Percentiles rank a stretch among this genome's conserved stretches.
Evolutionary conservation across 345 rosid genomes (phyloP).

Genomic region (Physaria fendleri): DNA sequence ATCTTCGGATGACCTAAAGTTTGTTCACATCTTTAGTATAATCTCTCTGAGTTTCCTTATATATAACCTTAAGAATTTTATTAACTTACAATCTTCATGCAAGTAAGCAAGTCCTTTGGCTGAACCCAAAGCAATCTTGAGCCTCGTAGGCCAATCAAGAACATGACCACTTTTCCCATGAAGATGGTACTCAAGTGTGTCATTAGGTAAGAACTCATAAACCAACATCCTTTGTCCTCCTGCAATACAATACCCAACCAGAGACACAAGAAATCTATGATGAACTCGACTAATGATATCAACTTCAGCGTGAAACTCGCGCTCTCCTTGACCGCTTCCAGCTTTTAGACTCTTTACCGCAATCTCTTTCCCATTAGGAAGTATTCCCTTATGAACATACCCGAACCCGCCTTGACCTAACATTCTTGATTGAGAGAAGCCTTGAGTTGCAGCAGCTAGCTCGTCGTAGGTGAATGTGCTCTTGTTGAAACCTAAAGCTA

Average conservation of each 20-base stretch:
- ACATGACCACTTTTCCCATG: conserved; percentile 51
- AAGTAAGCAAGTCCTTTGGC: conserved; percentile 94
- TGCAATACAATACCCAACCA: conserved; percentile 68
- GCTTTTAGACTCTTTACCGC: conserved; percentile 79
- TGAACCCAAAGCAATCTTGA: conserved; percentile 78
- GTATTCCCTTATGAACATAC: conserved; percentile 64
- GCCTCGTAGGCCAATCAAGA: conserved; percentile 76
- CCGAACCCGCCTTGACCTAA: conserved; percentile 91
- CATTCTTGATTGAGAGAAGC: conserved; percentile 55
- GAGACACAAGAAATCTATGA: conserved; percentile 84
- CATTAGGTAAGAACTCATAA: conserved; percentile 68
- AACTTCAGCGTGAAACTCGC: conserved; percentile 81
- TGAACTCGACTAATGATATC: conserved; percentile 89
- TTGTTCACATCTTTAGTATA: background rate
- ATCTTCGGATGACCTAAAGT: conserved; percentile 75
- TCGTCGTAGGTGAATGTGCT: conserved; percentile 69
- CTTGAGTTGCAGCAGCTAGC: conserved; percentile 58
- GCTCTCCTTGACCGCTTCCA: conserved; percentile 82
- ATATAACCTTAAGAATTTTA: background rate
- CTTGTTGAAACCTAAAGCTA: conserved; percentile 54
- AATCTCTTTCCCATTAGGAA: conserved; percentile 74
- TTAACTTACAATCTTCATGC: conserved; percentile 86
- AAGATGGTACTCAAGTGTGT: conserved; percentile 68
- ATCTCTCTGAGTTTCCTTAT: background rate
- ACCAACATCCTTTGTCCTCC: conserved; percentile 59